Base-by-base conservation (phyloP, 2,329 filamentous ascomycete species). In the Pestalotiopsis sp. region DNA sequence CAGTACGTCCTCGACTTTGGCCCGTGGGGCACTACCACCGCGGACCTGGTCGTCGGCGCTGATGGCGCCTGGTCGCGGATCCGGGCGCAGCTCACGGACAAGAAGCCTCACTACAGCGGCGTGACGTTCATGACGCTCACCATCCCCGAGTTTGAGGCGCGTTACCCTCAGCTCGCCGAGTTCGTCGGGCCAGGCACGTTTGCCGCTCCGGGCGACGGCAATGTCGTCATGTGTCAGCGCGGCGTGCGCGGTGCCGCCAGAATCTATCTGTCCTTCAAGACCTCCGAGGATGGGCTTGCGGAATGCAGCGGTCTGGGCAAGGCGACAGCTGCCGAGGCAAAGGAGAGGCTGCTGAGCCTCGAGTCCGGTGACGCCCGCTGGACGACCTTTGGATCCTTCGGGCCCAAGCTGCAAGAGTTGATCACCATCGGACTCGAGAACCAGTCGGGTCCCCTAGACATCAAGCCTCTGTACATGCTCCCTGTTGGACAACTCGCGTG, bases 1-100 rank as follows among this genome's bases (percentile, higher is more conserved):
- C 7, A 67, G 66, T 36, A 52, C 88, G 2, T 64, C 58, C 38
- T 65, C 39, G 31, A 55, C n/a, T 62, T 66, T 9, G 73, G 72
- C 5, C 11, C 64, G 27, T 12, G 9, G 17, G 64, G 64, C 25
- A 66, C n/a, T 13, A 25, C 6, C 23, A 66, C 64, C 6, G 74
- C 72, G 64, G 78, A 81, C 38, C 72, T 81, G 12, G 72, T 80
- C 9, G 75, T 81, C 45, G 80, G 81, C 9, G 78, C 78, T 1
- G 79, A 80, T 70, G 81, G 81, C 3, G 79, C 79, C 1, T 81
- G 77, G 76, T 76, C 73, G 49, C 79, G 76, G 70, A 76, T 81
- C 23, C 75, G 80, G 27, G 57, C 65, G 6, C 41, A 68, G 60
- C 39, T 69, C 77, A 49, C 65, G 11, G 38, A 67, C 25, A 55